Evolutionary conservation across 1,284 basidiomycete genomes (phyloP), one percentile per base, ranked within the genome.

Genomic region (Papiliotrema flavescens): DNA sequence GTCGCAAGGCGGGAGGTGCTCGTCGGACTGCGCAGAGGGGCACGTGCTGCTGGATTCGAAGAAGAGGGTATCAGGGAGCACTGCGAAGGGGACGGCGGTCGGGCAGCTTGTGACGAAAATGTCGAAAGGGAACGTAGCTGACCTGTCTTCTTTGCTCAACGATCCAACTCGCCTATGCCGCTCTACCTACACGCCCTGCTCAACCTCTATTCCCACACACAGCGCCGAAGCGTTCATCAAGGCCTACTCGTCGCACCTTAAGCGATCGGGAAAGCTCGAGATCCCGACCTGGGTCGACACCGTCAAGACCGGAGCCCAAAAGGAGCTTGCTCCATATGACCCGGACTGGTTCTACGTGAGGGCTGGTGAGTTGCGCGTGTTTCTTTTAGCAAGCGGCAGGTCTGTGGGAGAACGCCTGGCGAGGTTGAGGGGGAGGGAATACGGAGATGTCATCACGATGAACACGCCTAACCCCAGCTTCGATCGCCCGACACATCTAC

Each of bases 311-410:
- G 96, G 92, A 76, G 80, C 89, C 62, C 95, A 84, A 85, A 98
- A 98, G 82, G 95, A 99, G 82, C 90, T 95, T 64, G 94, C 94
- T 53, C 95, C 95, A 56, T 98, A 98, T 81, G 93, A 98, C 80
- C 90, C 91, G 51, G 96, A 98, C 80, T 99, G 95, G 95, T 99
- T 87, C 85, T 98, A 98, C 82, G 84, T 96, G 75, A 92, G 95
- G 71, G 90, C 94, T 79, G 93, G 93, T 94, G 73, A 73, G 85
- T 79, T 28, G 19, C 20, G 22, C 17, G 20, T n/a, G 15, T 49
- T 39, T 37, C 14, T 36, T n/a, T 17, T 13, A 17, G 34, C 6
- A 11, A 5, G 28, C 11, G 28, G 28, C 28, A 32, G 28, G 28
- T 5, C 6, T 32, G 11, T 32, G 28, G 28, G 28, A 32, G 28